Evolutionary conservation across 2,329 filamentous ascomycete species (phyloP).

Genomic region (Aspergillus tanneri): DNA sequence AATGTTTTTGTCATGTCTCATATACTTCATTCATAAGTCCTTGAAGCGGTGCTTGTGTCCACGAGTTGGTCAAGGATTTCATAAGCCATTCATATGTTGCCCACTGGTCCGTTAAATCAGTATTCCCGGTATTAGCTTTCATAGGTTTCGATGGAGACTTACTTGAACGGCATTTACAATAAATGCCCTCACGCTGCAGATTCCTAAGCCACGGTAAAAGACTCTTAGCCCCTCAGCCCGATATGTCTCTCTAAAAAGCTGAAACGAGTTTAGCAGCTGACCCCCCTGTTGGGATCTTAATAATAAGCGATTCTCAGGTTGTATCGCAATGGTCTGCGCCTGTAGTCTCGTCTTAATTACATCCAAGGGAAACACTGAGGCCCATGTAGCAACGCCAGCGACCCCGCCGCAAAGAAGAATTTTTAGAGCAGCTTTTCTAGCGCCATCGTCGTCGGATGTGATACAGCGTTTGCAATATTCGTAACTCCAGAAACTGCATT

Average conservation of each 20-base stretch:
- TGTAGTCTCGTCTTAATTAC: constrained; percentile 93
- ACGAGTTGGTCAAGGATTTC: constrained; percentile 41
- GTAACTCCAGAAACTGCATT: constrained; percentile 77
- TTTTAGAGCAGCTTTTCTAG: constrained; percentile 56
- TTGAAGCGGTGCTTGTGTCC: constrained; percentile 12
- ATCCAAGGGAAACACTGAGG: constrained; percentile 85
- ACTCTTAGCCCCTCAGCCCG: constrained; percentile 58
- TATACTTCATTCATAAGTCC: constrained; percentile 14
- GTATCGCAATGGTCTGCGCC: constrained; percentile 55
- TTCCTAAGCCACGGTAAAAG: constrained; percentile 72
- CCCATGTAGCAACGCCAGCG: constrained; percentile 86
- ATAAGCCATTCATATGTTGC: constrained; percentile 88
- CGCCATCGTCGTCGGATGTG: constrained; percentile 46
- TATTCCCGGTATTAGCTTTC: background rate
- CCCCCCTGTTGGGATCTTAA: constrained; percentile 18
- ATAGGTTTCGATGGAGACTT: constrained; percentile 19
- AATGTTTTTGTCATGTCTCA: too few relatives aligned
- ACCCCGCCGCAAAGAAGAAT: constrained; percentile 81
- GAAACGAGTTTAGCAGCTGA: constrained; percentile 54
- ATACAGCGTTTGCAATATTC: constrained; percentile 67
- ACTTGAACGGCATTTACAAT: constrained; percentile 84
- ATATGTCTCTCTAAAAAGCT: constrained; percentile 67
- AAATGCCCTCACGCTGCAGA: constrained; percentile 85
- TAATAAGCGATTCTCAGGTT: constrained; percentile 25
- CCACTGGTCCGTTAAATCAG: constrained; percentile 59